These are phyloP conservation scores for Phytophthora boehmeriae DNA, from an alignment of 352 stramenopile species.

Conservation along the genomic window DNA sequence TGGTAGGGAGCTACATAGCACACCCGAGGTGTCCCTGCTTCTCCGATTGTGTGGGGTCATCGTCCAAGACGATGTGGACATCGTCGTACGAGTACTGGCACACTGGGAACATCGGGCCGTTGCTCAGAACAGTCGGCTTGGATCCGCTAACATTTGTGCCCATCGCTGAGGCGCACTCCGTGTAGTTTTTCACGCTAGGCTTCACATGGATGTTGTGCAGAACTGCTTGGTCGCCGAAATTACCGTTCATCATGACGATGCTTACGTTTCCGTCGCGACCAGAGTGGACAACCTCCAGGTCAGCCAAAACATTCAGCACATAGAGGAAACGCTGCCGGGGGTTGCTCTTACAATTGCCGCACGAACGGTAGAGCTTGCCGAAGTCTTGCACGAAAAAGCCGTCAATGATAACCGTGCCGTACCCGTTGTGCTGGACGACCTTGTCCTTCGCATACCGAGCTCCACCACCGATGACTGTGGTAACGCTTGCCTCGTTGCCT, in stretches of 20 bases:
- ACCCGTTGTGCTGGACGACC: constrained; percentile 32
- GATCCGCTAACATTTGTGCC: constrained; percentile 23
- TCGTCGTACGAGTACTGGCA: constrained; percentile 31
- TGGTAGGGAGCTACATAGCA: neutral
- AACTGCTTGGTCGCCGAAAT: constrained; percentile 39
- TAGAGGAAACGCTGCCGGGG: constrained; percentile 43
- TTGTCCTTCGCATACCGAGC: constrained; percentile 58
- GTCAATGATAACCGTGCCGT: constrained; percentile 12
- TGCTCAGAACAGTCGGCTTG: constrained; percentile 23
- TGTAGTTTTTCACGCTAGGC: constrained; percentile 15
- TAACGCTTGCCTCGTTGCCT: constrained; percentile 36
- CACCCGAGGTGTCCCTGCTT: neutral
- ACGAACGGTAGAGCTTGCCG: constrained; percentile 34
- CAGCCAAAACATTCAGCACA: constrained; percentile 37
- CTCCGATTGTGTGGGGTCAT: constrained; percentile 5
- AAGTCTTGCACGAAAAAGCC: constrained; percentile 26
- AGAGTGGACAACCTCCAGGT: constrained; percentile 32
- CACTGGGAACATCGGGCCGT: constrained; percentile 23
- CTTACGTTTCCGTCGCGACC: constrained; percentile 36
- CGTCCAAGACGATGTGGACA: constrained; percentile 22
- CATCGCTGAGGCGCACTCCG: constrained; percentile 32
- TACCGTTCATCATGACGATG: constrained; percentile 49
- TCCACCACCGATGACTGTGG: constrained; percentile 40
- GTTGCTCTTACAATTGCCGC: constrained; percentile 41
- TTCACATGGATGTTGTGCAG: constrained; percentile 46